A percentile compares a stretch with the other conserved stretches of the same genome.
These are phyloP conservation scores for Kodamaea neixiangensis DNA, from an alignment of 805 yeast genomes.

Conservation along the genomic window DNA sequence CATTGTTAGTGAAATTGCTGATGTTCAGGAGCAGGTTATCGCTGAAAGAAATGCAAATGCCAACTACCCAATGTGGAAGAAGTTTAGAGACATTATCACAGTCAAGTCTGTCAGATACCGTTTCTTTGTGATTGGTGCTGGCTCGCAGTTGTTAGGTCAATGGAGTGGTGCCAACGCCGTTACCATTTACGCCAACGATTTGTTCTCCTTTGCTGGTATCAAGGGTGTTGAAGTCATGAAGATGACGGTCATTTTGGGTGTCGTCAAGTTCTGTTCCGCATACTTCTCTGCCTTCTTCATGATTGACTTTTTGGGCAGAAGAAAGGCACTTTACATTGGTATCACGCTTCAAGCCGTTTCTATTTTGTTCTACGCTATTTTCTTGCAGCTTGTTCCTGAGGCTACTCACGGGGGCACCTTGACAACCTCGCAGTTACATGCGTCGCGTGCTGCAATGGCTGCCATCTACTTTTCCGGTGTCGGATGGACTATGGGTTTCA, in stretches of 20 bases:
- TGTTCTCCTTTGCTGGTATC: conserved; percentile 24
- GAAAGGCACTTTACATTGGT: conserved; percentile 23
- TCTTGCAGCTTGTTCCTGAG: conserved; percentile 23
- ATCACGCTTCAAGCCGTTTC: conserved; percentile 20
- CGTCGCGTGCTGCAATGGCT: conserved; percentile 24
- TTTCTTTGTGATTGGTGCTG: conserved; percentile 21
- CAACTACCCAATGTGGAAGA: conserved; percentile 14
- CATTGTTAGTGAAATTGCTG: conserved; percentile 25
- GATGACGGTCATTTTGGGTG: conserved; percentile 27
- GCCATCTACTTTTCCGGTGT: conserved; percentile 25
- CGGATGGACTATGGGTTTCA: conserved; percentile 29
- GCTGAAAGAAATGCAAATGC: conserved; percentile 21
- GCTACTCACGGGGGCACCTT: conserved; percentile 16
- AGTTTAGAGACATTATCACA: conserved; percentile 18
- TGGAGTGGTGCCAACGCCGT: conserved; percentile 30
- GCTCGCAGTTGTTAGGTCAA: conserved; percentile 25
- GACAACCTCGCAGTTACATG: conserved; percentile 16
- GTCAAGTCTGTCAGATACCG: conserved; percentile 24
- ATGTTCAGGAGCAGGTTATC: conserved; percentile 23
- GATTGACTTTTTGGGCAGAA: conserved; percentile 26
- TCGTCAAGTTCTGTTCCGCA: conserved; percentile 24
- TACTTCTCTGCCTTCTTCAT: conserved; percentile 26
- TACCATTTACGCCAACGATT: conserved; percentile 25
- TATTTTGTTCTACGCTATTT: conserved; percentile 23
- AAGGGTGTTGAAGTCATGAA: conserved; percentile 22